phyloP scores from a whole-genome alignment of 768 basidiomycete genomes.

The Termitomyces sp. region DNA sequence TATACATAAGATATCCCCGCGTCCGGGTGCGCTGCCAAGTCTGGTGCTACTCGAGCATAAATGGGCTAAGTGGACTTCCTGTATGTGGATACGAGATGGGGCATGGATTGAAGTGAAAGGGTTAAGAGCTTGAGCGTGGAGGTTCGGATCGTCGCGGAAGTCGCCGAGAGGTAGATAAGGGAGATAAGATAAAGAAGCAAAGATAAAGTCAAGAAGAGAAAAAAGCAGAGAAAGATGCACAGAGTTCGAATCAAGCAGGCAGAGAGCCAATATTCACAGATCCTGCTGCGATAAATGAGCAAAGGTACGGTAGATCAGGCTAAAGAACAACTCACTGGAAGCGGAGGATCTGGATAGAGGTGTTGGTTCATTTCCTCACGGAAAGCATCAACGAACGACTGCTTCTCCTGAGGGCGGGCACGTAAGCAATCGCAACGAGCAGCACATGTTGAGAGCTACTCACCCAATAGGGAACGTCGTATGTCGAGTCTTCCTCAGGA shows the following conservation, averaged over 20 bases:
- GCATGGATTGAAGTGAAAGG: neutral
- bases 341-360: neutral
- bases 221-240: neutral
- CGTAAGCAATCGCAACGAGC: neutral
- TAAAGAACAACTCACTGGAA: neutral
- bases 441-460: neutral
- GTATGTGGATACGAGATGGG: neutral
- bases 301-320: neutral
- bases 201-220: neutral
- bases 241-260: neutral
- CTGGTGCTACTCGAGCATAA: neutral
- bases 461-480: neutral
- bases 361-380: neutral
- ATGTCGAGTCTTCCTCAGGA: no score
- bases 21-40: neutral
- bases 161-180: neutral
- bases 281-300: neutral
- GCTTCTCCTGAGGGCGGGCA: neutral
- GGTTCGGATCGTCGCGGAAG: neutral
- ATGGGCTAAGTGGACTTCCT: neutral
- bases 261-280: neutral
- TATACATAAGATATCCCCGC: slow-evolving; percentile 1
- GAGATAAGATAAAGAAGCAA: neutral
- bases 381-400: neutral
- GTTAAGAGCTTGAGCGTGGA: neutral